These are phyloP conservation scores for Trifolium repens DNA, from an alignment of 306 rosid genomes.

Conservation along the genomic window DNA sequence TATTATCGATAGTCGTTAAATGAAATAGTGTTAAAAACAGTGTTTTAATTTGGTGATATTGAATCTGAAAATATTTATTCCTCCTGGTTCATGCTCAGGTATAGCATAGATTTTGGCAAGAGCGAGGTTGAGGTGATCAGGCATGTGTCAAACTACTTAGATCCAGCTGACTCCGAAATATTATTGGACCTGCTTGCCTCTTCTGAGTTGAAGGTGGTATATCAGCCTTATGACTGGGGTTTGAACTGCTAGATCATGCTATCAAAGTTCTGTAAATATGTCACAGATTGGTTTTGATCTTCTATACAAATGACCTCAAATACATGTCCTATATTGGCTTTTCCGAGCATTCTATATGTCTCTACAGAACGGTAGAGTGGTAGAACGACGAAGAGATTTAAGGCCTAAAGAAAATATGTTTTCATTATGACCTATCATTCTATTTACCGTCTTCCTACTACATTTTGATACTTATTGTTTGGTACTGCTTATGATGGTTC, in stretches of 20 bases:
- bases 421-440: constrained; percentile 2
- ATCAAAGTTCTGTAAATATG: constrained; percentile 32
- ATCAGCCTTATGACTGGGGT: constrained; percentile 87
- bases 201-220: constrained; percentile 78
- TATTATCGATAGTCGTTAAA: background rate
- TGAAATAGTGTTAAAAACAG: background rate
- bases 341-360: constrained; percentile 10
- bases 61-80: constrained; percentile 15
- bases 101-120: constrained; percentile 84
- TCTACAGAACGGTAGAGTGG: constrained; percentile 3
- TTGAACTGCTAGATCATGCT: constrained; percentile 58
- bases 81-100: constrained; percentile 59
- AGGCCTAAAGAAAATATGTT: constrained; percentile 11
- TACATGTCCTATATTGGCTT: constrained; percentile 29
- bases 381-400: constrained; percentile 18
- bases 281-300: constrained; percentile 32
- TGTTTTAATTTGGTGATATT: constrained; percentile 27
- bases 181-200: constrained; percentile 73
- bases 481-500: constrained; percentile 23
- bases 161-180: constrained; percentile 65
- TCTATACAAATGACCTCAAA: constrained; percentile 26
- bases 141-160: constrained; percentile 81
- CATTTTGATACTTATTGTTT: background rate
- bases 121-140: constrained; percentile 79
- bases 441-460: constrained; percentile 1